These are phyloP conservation scores for Nitzschia sp. DNA, from an alignment of 108 stramenopile species.

Conservation along the genomic window DNA sequence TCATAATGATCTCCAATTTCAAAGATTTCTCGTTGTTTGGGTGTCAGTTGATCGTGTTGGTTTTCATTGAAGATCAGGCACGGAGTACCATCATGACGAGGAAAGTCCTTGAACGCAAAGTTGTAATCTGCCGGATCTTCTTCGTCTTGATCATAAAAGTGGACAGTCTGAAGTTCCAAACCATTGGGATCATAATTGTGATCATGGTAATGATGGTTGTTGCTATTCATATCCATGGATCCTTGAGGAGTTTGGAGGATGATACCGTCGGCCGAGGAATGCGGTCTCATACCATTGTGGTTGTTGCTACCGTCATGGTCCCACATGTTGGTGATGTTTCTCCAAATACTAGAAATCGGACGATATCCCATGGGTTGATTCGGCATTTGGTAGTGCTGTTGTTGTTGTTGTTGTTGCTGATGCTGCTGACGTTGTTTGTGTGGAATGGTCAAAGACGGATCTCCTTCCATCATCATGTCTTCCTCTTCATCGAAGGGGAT, in stretches of 20 bases:
- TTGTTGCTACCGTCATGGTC: not conserved
- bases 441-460: no score
- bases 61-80: constrained; percentile 55
- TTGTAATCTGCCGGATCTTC: constrained; percentile 37
- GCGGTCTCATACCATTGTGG: not conserved
- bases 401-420: no score
- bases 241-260: constrained; percentile 3
- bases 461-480: not conserved
- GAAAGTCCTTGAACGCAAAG: constrained; percentile 64
- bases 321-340: constrained; percentile 16
- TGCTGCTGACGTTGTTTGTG: no score
- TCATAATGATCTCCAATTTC: not conserved
- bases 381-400: not conserved
- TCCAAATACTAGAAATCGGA: constrained; percentile 28
- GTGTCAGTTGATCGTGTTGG: not conserved
- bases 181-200: no score
- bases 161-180: constrained; percentile 7
- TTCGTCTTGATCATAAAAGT: not conserved
- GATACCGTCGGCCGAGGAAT: not conserved
- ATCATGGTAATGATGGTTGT: no score
- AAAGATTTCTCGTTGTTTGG: not conserved
- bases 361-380: not conserved
- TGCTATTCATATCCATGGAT: not conserved
- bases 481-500: constrained; percentile 5
- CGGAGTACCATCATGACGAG: constrained; percentile 65